phyloP scores from a whole-genome alignment of 2,329 filamentous ascomycete genomes.

The Claviceps spartinae region DNA sequence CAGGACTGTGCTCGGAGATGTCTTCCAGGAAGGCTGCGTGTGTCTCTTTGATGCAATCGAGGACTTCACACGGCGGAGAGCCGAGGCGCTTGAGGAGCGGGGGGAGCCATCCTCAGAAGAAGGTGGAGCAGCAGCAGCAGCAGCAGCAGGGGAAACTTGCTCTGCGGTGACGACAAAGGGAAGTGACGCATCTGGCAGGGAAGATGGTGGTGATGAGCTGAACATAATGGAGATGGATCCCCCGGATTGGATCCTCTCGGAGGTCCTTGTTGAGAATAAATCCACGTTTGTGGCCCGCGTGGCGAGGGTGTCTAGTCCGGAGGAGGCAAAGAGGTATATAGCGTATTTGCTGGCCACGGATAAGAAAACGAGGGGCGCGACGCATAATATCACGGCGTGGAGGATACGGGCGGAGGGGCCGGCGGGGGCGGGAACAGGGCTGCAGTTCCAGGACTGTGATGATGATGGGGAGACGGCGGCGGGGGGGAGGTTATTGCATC shows the following conservation, averaged over 20 bases:
- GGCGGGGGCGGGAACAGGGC: neutral
- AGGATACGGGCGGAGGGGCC: constrained; percentile 47
- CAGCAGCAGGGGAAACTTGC: constrained; percentile 1
- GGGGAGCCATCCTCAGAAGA: neutral
- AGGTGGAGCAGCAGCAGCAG: constrained; percentile 25
- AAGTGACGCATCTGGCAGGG: too few species aligned
- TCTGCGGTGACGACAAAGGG: too few species aligned
- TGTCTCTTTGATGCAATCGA: constrained; percentile 90
- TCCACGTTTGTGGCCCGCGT: constrained; percentile 77
- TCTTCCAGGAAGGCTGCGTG: constrained; percentile 61
- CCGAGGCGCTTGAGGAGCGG: constrained; percentile 23
- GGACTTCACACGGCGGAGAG: constrained; percentile 42
- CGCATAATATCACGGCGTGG: constrained; percentile 95
- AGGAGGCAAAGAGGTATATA: constrained; percentile 58
- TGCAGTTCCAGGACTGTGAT: constrained; percentile 72
- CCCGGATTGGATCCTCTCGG: constrained; percentile 60
- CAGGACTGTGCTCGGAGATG: constrained; percentile 48
- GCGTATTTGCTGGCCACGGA: constrained; percentile 68
- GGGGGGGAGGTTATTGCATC: constrained; percentile 68
- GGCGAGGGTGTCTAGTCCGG: constrained; percentile 44
- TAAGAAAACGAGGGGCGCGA: constrained; percentile 71
- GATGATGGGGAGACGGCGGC: constrained; percentile 94
- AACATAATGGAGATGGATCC: constrained; percentile 14
- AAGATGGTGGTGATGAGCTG: too few species aligned
- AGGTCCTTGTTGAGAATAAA: constrained; percentile 64